Evolutionary conservation across 2,329 filamentous ascomycete species (phyloP), one percentile per base, ranked within the genome.

Genomic region (Cadophora malorum): DNA sequence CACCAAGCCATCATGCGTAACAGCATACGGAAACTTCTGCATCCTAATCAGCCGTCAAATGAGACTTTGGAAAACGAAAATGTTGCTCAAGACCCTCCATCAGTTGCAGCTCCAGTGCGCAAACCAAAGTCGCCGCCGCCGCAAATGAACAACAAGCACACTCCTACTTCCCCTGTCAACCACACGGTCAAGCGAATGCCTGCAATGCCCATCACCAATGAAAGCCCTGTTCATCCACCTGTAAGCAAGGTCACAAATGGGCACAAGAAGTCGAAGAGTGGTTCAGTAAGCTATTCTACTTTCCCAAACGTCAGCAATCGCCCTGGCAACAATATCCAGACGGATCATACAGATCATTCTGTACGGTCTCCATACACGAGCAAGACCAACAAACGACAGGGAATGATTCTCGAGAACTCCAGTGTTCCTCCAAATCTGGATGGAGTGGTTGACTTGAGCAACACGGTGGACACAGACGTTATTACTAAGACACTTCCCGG

Each of bases 401-500:
- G 62, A 41, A 65, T 65, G 64, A 63, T 70, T 12, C 56, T 71
- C 12, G 65, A 72, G 53, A 68, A 66, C 28, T 58, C 71, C 16
- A 68, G 45, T 10, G 56, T 70, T 31, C 64, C 70, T 28, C 63
- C 69, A 4, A 73, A 70, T 59, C 66, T 76, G 7, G 68, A 76
- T 23, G 72, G 68, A 10, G 65, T 76, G 25, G 73, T 77, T 19
- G 74, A 77, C 63, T 63, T 75, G 41, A 73, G 50, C 10, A 70
- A 75, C 52, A 73, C 74, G 23, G 73, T 76, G 19, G 75, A 77
- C 64, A 77, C 73, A 35, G 71, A 75, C 55, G 70, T 75, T 12
- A 74, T 61, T 9, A 75, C 69, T n/a, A 76, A 69, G 55, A 60
- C 63, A 41, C 60, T 73, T 68, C 75, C 75, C 49, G 75, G 76